Evolutionary conservation across 257 asterid genomes (phyloP), one percentile per base, ranked within the genome.

Genomic region (Scutellaria minor): DNA sequence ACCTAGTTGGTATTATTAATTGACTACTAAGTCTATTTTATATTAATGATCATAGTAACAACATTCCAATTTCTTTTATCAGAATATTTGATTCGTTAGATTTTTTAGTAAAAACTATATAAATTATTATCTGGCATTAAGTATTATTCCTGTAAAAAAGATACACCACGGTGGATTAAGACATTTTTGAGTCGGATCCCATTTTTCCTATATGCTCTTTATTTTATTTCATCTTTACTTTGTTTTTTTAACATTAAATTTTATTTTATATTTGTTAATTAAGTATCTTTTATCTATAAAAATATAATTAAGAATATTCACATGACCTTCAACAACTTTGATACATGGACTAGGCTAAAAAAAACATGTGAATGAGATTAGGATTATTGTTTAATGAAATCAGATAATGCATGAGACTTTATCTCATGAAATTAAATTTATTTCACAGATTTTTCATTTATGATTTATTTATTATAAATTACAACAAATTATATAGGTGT

Each of bases 141-240:
- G 58, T 53, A 61, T 27, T 54, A 74, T 64, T 53, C 66, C 47
- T 68, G 68, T 75, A 55, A 67, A 35, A 62, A 18, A 37, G 44
- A 53, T 48, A 24, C 37, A 66, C 80, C 80, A 77, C 74, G 69
- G 77, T 70, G 82, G 82, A 58, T n/a, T 57, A 40, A 59, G 64
- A 66, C 58, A 55, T 40, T 79, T 63, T 55, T 24, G 58, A 48
- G 83, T 66, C 20, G 77, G 74, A 76, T 64, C 13, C 64, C 64
- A 71, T 56, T 41, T 6, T 64, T 47, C 35, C 9, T 11, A 48
- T 72, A 3, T 66, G 50, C 66, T 35, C 24, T 51, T 71, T 41
- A 37, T 10, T 40, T 35, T 22, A 3, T 63, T 45, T 24, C 0
- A 2, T 18, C 18, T 18, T 18, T 24, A 31, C 37, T 4, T 6